Conservation (phyloP, 2,329 filamentous ascomycete species). For the Aspergillus melleus region DNA sequence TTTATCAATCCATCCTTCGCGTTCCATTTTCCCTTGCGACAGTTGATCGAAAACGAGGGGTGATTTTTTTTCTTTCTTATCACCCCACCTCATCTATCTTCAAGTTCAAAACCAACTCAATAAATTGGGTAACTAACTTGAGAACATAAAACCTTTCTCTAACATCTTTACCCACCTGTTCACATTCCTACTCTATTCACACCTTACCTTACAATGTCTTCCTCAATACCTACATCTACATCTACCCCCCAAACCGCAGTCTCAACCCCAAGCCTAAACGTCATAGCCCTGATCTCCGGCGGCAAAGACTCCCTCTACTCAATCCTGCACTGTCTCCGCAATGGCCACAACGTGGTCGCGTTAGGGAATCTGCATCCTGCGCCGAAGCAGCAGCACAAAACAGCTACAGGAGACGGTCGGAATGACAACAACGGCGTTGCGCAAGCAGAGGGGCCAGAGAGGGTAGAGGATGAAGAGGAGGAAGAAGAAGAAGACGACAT, state of each 20-base stretch:
- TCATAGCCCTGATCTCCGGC: slow-evolving; percentile 90
- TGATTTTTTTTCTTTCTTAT: neutral
- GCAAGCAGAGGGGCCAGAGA: no score
- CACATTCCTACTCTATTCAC: neutral
- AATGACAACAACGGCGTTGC: no score
- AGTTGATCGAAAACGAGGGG: neutral
- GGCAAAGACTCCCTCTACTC: slow-evolving; percentile 98
- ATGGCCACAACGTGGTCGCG: slow-evolving; percentile 82
- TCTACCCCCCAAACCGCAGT: slow-evolving; percentile 33
- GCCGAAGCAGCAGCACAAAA: no score
- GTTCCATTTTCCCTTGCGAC: neutral
- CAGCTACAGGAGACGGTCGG: no score
- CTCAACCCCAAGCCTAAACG: slow-evolving; percentile 53
- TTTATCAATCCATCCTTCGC: neutral
- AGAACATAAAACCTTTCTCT: no score
- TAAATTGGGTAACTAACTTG: no score
- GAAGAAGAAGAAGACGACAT: slow-evolving; percentile 60
- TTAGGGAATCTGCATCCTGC: slow-evolving; percentile 78
- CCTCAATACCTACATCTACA: slow-evolving; percentile 12
- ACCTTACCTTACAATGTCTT: neutral
- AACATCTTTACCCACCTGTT: neutral
- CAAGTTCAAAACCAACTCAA: no score
- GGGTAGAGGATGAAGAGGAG: slow-evolving; percentile 6
- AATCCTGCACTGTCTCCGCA: slow-evolving; percentile 81
- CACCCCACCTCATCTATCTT: neutral